Conservation (phyloP, 2,329 filamentous ascomycete genomes). For the Verruconis gallopava region DNA sequence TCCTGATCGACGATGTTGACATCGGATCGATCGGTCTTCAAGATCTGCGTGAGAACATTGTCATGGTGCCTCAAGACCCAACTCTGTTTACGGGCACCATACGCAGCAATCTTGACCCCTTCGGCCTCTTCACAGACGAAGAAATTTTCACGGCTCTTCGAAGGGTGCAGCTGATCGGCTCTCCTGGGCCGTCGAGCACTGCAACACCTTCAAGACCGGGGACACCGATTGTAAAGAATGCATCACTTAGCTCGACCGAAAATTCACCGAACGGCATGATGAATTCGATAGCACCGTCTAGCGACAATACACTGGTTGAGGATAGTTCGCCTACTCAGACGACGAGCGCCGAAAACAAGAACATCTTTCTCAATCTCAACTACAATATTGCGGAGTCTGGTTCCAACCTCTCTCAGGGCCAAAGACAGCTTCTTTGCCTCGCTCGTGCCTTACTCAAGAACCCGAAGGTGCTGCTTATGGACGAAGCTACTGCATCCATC, state of each 20-base stretch:
- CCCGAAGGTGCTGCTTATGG: conserved; percentile 94
- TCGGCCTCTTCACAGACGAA: conserved; percentile 76
- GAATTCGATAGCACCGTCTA: no score
- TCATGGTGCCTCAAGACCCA: conserved; percentile 94
- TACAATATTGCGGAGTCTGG: conserved; percentile 82
- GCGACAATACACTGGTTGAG: conserved; percentile 3
- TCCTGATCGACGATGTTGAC: conserved; percentile 83
- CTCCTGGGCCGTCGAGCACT: conserved; percentile 28
- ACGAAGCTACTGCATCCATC: conserved; percentile 94
- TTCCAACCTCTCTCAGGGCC: conserved; percentile 87
- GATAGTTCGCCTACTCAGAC: neutral
- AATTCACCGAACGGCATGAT: neutral
- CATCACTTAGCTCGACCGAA: neutral
- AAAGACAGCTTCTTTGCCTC: conserved; percentile 86
- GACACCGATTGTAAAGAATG: conserved; percentile 11
- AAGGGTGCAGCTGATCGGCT: conserved; percentile 74
- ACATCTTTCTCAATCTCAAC: conserved; percentile 78
- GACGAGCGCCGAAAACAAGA: conserved; percentile 59
- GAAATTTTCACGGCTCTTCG: conserved; percentile 78
- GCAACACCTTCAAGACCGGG: conserved; percentile 26
- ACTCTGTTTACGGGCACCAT: conserved; percentile 90
- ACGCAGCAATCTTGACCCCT: conserved; percentile 85
- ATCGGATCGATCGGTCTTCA: conserved; percentile 83
- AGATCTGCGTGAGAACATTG: conserved; percentile 84
- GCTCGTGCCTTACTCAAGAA: conserved; percentile 84